Evolutionary conservation across 2,329 filamentous ascomycete species (phyloP).

Genomic region (Annulohypoxylon truncatum): DNA sequence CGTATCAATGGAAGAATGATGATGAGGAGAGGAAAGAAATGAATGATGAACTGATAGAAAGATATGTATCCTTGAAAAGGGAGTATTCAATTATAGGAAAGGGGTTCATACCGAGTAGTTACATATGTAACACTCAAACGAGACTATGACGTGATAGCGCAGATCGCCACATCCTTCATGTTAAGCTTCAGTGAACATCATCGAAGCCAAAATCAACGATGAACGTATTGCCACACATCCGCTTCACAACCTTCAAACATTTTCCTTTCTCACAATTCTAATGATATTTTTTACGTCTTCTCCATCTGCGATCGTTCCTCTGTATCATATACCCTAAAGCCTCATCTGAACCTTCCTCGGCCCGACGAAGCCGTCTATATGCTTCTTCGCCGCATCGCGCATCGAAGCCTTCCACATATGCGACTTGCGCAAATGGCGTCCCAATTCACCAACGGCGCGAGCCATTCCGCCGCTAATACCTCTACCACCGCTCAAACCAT

Average conservation of each 20-base stretch:
- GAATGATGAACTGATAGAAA: not conserved
- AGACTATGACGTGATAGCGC: slow-evolving; percentile 24
- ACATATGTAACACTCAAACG: slow-evolving; percentile 3
- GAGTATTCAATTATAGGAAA: not conserved
- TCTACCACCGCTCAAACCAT: slow-evolving; percentile 51
- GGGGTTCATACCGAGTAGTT: not conserved
- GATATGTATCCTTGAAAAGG: not conserved
- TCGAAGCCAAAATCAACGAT: slow-evolving; percentile 12
- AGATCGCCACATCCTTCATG: slow-evolving; percentile 30
- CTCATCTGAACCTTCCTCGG: not conserved
- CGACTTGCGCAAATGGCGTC: slow-evolving; percentile 51
- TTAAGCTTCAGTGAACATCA: slow-evolving; percentile 6
- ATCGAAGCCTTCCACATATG: slow-evolving; percentile 48
- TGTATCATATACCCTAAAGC: not conserved
- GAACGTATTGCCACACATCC: slow-evolving; percentile 11
- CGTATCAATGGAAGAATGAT: not conserved
- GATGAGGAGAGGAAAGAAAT: not conserved
- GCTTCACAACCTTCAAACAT: slow-evolving; percentile 10
- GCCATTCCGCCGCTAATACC: slow-evolving; percentile 29
- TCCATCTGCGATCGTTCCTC: not conserved
- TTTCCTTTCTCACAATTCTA: not conserved
- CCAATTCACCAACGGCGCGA: slow-evolving; percentile 47
- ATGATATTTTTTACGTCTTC: not conserved
- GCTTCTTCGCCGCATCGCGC: slow-evolving; percentile 51
- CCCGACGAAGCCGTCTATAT: slow-evolving; percentile 42